Evolutionary conservation across 352 stramenopile species (phyloP).

Genomic region (Phytophthora pistaciae): DNA sequence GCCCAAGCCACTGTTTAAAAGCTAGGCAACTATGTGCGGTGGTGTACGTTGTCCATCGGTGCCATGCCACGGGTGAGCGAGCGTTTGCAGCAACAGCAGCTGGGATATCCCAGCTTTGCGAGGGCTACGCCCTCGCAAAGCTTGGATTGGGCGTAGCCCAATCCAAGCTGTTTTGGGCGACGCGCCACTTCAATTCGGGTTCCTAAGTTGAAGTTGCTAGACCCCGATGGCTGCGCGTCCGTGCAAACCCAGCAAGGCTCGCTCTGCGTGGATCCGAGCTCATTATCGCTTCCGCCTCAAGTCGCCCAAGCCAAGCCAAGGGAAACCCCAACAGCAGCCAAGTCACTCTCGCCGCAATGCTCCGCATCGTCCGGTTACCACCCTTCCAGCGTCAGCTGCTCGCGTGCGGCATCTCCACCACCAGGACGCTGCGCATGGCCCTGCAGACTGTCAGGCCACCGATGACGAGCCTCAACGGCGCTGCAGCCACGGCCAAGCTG

Average conservation of each 20-base stretch:
- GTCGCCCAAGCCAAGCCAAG: slow-evolving; percentile 2
- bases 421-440: slow-evolving; percentile 10
- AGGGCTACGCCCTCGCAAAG: no score
- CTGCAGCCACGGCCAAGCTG: slow-evolving; percentile 26
- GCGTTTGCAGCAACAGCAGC: no score
- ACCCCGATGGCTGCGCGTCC: not conserved
- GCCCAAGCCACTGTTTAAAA: not conserved
- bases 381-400: slow-evolving; percentile 13
- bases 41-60: not conserved
- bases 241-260: slow-evolving; percentile 1
- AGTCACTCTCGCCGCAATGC: not conserved
- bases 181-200: not conserved
- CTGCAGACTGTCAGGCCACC: slow-evolving; percentile 10
- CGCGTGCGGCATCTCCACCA: slow-evolving; percentile 2
- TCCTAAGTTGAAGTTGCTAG: slow-evolving; percentile 30
- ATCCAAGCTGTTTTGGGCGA: not conserved
- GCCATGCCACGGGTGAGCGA: no score
- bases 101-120: no score
- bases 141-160: no score
- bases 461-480: slow-evolving; percentile 23
- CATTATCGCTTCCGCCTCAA: slow-evolving; percentile 13
- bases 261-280: not conserved
- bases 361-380: slow-evolving; percentile 13
- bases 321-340: no score
- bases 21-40: no score